These are phyloP conservation scores for Xerocomellus dryophilus DNA, from an alignment of 768 basidiomycete genomes.

Conservation along the genomic window DNA sequence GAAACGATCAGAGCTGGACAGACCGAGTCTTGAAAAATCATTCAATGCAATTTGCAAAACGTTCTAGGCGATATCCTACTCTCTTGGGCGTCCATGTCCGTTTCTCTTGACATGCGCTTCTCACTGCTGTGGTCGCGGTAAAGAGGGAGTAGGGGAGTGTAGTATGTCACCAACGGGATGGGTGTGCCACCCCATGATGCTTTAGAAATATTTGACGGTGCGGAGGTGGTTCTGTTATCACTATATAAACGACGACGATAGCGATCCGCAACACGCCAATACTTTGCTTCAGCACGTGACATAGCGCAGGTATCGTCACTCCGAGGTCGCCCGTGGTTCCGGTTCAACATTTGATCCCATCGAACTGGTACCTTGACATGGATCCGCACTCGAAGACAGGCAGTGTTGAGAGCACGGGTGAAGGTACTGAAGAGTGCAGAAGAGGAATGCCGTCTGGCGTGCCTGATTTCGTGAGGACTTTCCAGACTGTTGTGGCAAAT, in stretches of 20 bases:
- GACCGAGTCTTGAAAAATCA: conserved; percentile 43
- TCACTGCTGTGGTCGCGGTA: conserved; percentile 30
- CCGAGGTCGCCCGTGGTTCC: background rate
- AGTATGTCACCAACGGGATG: conserved; percentile 32
- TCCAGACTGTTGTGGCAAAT: conserved; percentile 4
- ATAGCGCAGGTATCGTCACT: conserved; percentile 21
- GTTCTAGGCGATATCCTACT: conserved; percentile 32
- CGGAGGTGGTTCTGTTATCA: conserved; percentile 9
- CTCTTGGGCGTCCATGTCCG: conserved; percentile 19
- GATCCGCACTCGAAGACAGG: conserved; percentile 17
- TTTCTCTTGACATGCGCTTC: background rate
- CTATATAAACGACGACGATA: conserved; percentile 27
- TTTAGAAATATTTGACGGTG: background rate
- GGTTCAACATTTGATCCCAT: conserved; percentile 6
- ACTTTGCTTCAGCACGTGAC: conserved; percentile 26
- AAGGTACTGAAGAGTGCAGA: conserved; percentile 4
- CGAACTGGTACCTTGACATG: conserved; percentile 4
- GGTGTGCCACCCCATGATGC: conserved; percentile 1
- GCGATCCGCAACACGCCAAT: conserved; percentile 32
- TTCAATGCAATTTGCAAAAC: conserved; percentile 47
- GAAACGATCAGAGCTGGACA: conserved; percentile 13
- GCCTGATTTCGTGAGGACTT: conserved; percentile 1
- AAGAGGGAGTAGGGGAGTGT: conserved; percentile 38
- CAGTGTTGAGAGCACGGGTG: conserved; percentile 11
- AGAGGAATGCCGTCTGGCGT: background rate